A percentile compares a stretch with the other conserved stretches of the same genome.
Evolutionary conservation across 148 eudicot genomes (phyloP).

Genomic region (Nepenthes mirabilis): DNA sequence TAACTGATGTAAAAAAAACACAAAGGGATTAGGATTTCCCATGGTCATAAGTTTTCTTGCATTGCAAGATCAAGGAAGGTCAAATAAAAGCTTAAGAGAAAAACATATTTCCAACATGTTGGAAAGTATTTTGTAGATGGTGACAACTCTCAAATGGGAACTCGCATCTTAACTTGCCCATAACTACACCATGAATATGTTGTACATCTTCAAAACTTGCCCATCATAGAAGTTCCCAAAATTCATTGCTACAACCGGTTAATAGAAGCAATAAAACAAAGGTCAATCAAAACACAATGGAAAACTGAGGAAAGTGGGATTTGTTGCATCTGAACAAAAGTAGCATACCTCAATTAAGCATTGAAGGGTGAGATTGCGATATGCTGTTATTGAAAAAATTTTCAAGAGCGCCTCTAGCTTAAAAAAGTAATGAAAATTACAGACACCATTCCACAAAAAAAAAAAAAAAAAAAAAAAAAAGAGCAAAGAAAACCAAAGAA

Average conservation of each 20-base stretch:
- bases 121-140: no score
- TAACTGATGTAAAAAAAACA: neutral
- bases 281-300: neutral
- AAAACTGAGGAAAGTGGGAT: neutral
- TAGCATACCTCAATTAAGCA: slow-evolving; percentile 78
- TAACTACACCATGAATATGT: slow-evolving; percentile 68
- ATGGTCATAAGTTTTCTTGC: no score
- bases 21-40: no score
- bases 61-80: no score
- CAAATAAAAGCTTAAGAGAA: no score
- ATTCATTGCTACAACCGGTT: slow-evolving; percentile 77
- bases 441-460: neutral
- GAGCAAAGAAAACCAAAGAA: neutral
- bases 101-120: no score
- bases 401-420: slow-evolving; percentile 87
- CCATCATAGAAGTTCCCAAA: slow-evolving; percentile 74
- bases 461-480: no score
- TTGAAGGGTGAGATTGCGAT: slow-evolving; percentile 88
- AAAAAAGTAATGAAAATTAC: neutral
- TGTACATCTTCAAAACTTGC: slow-evolving; percentile 75
- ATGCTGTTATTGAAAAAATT: slow-evolving; percentile 64
- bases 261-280: neutral
- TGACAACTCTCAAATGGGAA: no score
- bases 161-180: slow-evolving; percentile 30
- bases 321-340: neutral